Conservation (phyloP, 495 filamentous ascomycete genomes). For the Zalerion maritima region DNA sequence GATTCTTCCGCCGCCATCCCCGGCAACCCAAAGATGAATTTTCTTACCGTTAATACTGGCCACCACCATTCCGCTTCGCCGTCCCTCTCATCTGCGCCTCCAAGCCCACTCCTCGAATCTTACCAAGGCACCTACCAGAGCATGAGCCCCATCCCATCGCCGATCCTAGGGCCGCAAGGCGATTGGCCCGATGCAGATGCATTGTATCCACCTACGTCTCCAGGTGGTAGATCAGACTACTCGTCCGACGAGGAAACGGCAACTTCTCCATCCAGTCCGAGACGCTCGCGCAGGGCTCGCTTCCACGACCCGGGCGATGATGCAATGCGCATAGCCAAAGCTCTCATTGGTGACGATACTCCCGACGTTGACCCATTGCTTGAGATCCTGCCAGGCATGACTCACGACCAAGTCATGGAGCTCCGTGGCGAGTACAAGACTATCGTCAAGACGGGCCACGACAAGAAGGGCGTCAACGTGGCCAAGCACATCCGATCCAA, state of each 20-base stretch:
- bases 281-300: slow-evolving; percentile 38
- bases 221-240: too few species aligned
- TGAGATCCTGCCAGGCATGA: slow-evolving; percentile 69
- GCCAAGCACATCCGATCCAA: slow-evolving; percentile 88
- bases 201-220: too few species aligned
- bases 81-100: slow-evolving; percentile 40
- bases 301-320: slow-evolving; percentile 71
- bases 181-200: too few species aligned
- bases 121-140: slow-evolving; percentile 93
- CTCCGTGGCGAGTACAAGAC: slow-evolving; percentile 81
- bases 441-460: slow-evolving; percentile 54
- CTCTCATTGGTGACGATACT: slow-evolving; percentile 52
- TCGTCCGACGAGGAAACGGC: too few species aligned
- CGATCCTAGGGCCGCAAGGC: slow-evolving; percentile 33
- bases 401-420: slow-evolving; percentile 71
- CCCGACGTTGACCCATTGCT: slow-evolving; percentile 57
- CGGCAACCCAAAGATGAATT: too few species aligned
- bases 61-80: slow-evolving; percentile 22
- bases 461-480: slow-evolving; percentile 78
- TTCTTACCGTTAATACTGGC: slow-evolving; percentile 26
- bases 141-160: slow-evolving; percentile 87
- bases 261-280: too few species aligned
- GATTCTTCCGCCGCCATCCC: slow-evolving; percentile 5
- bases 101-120: slow-evolving; percentile 77
- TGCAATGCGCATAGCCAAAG: slow-evolving; percentile 58